Evolutionary conservation across 257 asterid species (phyloP).

Genomic region (Jacaranda copaia): DNA sequence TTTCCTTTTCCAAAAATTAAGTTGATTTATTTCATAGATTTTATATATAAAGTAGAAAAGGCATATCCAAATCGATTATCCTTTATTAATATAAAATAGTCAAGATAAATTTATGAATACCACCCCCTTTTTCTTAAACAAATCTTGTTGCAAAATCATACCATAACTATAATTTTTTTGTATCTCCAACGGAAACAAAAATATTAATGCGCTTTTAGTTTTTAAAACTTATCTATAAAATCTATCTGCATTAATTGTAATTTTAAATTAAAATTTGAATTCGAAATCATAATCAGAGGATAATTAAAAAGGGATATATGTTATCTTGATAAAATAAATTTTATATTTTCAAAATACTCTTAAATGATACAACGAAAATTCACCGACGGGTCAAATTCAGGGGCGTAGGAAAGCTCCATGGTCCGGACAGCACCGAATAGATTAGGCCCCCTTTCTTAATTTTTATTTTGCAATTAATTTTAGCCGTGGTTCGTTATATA

Average conservation of each 20-base stretch:
- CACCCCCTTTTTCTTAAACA: background rate
- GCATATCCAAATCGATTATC: background rate
- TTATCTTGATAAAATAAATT: too few relatives aligned
- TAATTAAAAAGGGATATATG: background rate
- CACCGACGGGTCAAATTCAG: background rate
- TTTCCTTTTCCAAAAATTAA: background rate
- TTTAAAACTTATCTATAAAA: background rate
- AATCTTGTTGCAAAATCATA: background rate
- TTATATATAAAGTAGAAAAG: background rate
- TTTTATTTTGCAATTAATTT: background rate
- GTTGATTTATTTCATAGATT: background rate
- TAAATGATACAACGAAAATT: background rate
- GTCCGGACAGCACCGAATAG: slow-evolving; percentile 14
- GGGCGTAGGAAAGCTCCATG: slow-evolving; percentile 10
- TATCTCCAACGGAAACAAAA: background rate
- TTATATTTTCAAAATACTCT: background rate
- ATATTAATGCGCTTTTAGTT: background rate
- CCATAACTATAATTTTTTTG: background rate
- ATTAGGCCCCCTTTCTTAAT: background rate
- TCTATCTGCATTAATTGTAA: background rate
- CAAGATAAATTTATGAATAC: background rate
- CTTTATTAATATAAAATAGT: background rate
- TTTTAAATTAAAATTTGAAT: background rate
- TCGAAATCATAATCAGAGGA: background rate
- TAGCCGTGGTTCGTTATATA: background rate